Base-by-base conservation (phyloP, 768 basidiomycete genomes). In the Boletus fagicola region DNA sequence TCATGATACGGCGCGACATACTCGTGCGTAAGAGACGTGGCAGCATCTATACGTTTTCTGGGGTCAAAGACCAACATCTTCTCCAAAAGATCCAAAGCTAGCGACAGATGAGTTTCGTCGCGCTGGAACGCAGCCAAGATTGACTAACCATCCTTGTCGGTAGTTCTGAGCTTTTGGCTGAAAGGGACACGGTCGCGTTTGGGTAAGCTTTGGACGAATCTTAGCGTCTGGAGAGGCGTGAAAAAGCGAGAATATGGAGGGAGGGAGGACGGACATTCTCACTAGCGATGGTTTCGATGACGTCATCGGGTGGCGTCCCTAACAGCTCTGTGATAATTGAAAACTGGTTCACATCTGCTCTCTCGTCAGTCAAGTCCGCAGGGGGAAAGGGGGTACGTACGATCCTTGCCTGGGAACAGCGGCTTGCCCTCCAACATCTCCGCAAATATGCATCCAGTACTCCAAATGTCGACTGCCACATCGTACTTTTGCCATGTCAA, bases 401-500 rank as follows among this genome's bases (percentile, higher is more conserved):
- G 97, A 68, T 99, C 97, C 80, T 98, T 98, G 56, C 97, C 97
- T 28, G 97, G 97, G 83, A 99, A 99, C 63, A 99, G 78, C 0
- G 97, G 96, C 72, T 98, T 98, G 33, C 97, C 97, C 72, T 98
- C 95, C 49, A 99, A 77, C 97, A 99, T 99, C 79, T 99, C 97
- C 6, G 97, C 97, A 68, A 99, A 98, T 73, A 99, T 98, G 78
- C 97, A 99, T 7, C 95, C 97, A 12, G 95, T 94, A 68, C 92
- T 95, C 97, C 97, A 98, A 71, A 98, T 96, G 72, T 99, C 97
- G 60, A 99, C 97, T 50, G 96, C 97, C 55, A 98, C 95, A 73
- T 98, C 96, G 77, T 99, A 99, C 78, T 98, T 98, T 75, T 99
- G 97, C 97, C 97, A 99, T 39, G 97, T 99, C 71, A 99, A 82